Evolutionary conservation across 176 grass and related monocot genomes (phyloP).

Genomic region (Alopecurus myosuroides): DNA sequence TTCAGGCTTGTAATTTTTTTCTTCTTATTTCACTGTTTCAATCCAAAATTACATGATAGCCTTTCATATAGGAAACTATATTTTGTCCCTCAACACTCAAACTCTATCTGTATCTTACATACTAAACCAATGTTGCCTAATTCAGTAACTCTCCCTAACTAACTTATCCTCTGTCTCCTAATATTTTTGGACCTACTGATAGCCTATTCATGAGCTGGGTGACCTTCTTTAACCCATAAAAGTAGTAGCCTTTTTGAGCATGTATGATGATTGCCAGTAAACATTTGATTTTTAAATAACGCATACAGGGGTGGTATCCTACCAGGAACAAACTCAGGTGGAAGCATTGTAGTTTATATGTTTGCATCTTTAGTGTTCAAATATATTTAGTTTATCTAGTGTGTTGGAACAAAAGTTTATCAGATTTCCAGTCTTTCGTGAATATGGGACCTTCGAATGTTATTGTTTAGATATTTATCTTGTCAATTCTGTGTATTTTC

Average conservation of each 20-base stretch:
- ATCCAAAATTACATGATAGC: not conserved
- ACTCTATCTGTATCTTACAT: not conserved
- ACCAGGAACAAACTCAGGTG: not conserved
- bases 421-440: not conserved
- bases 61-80: not conserved
- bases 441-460: not conserved
- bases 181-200: not conserved
- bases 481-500: not conserved
- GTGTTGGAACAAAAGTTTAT: not conserved
- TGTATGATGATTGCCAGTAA: not conserved
- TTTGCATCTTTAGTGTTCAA: not conserved
- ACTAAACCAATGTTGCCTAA: not conserved
- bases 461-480: not conserved
- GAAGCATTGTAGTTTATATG: not conserved
- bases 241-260: not conserved
- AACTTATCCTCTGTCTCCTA: not conserved
- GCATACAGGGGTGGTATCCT: not conserved
- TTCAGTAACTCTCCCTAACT: not conserved
- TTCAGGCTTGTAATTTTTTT: not conserved
- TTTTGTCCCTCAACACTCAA: not conserved
- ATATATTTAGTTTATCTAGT: not conserved
- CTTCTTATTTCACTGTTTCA: not conserved
- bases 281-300: not conserved
- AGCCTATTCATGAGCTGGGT: not conserved
- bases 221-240: not conserved